These are phyloP conservation scores for Aspergillus brasiliensis DNA, from an alignment of 2,329 filamentous ascomycete species.

Conservation along the genomic window DNA sequence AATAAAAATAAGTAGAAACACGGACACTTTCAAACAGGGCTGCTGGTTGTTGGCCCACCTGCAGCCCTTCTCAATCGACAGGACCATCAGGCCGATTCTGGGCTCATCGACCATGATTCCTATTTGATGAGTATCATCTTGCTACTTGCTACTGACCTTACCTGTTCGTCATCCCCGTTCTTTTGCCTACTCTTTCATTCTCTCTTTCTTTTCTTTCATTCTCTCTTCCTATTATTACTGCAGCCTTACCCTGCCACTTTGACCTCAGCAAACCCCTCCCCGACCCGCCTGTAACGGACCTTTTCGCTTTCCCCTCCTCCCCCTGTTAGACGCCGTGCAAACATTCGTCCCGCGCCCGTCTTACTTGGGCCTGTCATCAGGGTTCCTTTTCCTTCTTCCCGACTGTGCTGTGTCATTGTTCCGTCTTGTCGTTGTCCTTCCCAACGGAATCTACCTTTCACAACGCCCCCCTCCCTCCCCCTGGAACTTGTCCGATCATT, in stretches of 20 bases:
- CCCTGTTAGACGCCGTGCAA: constrained; percentile 30
- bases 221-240: constrained; percentile 14
- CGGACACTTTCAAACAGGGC: constrained; percentile 15
- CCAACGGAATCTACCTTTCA: constrained; percentile 1
- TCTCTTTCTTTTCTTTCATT: not conserved
- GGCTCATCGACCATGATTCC: constrained; percentile 14
- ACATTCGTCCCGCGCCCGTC: constrained; percentile 25
- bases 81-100: constrained; percentile 15
- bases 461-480: not conserved
- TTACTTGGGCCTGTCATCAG: constrained; percentile 4
- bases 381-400: not conserved
- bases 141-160: constrained; percentile 3
- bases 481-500: not conserved
- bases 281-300: constrained; percentile 22
- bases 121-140: constrained; percentile 17
- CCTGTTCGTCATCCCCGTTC: constrained; percentile 6
- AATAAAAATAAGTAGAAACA: constrained; percentile 5
- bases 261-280: constrained; percentile 22
- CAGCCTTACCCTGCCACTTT: constrained; percentile 16
- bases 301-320: constrained; percentile 8
- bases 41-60: constrained; percentile 18
- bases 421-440: not conserved
- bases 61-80: constrained; percentile 20
- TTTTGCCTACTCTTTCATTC: not conserved
- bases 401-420: not conserved